Conservation (phyloP, 208 protist species). For the Acanthamoeba divionensis region DNA sequence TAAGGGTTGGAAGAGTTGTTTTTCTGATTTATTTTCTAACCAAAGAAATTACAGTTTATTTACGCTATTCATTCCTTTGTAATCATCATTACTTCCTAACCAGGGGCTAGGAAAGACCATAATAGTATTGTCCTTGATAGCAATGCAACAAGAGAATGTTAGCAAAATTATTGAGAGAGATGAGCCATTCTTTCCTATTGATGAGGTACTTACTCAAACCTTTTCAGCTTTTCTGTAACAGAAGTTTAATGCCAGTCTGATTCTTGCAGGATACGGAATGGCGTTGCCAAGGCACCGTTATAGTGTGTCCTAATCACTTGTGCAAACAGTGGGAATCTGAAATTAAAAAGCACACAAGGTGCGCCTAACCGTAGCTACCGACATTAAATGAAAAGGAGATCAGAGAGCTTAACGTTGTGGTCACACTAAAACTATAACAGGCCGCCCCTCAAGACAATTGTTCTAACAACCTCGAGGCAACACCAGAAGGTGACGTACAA, state of each 20-base stretch:
- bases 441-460: slow-evolving; percentile 4
- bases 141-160: not conserved
- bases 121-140: slow-evolving; percentile 20
- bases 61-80: not conserved
- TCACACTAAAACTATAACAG: too few species aligned
- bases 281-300: not conserved
- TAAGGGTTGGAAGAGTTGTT: too few species aligned
- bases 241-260: not conserved
- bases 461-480: not conserved
- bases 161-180: not conserved
- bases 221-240: not conserved
- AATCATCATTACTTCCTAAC: not conserved
- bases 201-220: not conserved
- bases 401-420: too few species aligned
- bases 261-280: not conserved
- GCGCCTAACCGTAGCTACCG: too few species aligned
- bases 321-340: slow-evolving; percentile 24
- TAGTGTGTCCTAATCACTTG: slow-evolving; percentile 17
- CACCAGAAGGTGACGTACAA: slow-evolving; percentile 1
- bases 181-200: not conserved
- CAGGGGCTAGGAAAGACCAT: slow-evolving; percentile 38
- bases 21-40: too few species aligned
- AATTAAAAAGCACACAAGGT: slow-evolving; percentile 44
- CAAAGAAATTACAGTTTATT: too few species aligned
- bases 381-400: too few species aligned